Conservation (phyloP, 2,329 filamentous ascomycete genomes). For the Ophiosphaerella narmari region DNA sequence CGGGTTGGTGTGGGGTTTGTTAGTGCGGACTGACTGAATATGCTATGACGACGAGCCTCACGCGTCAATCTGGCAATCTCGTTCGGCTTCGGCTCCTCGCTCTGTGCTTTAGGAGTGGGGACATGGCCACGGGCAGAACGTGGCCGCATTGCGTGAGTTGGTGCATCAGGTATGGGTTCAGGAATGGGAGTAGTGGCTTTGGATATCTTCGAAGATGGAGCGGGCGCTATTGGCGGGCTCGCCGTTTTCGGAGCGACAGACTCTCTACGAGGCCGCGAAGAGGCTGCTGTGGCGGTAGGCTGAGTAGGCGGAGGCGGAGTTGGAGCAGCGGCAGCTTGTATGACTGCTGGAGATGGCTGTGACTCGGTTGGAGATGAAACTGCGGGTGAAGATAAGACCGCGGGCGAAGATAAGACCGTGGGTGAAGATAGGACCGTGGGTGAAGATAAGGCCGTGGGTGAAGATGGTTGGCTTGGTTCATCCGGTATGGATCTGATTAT, state of each 20-base stretch:
- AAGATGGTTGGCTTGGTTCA: constrained; percentile 17
- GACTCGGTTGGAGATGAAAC: constrained; percentile 20
- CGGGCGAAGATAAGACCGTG: constrained; percentile 13
- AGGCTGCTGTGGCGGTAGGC: constrained; percentile 33
- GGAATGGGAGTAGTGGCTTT: constrained; percentile 24
- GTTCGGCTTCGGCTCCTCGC: constrained; percentile 52
- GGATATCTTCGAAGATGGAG: constrained; percentile 19
- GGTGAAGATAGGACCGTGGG: constrained; percentile 17
- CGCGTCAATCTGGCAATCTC: constrained; percentile 42
- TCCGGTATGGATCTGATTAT: constrained; percentile 13
- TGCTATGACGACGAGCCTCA: constrained; percentile 52
- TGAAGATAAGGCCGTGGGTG: constrained; percentile 21
- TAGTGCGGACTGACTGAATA: constrained; percentile 48
- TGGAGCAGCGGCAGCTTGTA: constrained; percentile 3
- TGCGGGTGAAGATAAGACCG: constrained; percentile 20
- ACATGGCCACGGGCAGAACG: constrained; percentile 48
- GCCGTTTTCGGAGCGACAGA: constrained; percentile 34
- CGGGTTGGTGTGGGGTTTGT: constrained; percentile 42
- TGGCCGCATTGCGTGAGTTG: constrained; percentile 28
- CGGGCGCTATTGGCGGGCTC: constrained; percentile 24
- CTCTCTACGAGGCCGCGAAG: constrained; percentile 41
- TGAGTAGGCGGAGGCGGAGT: constrained; percentile 11
- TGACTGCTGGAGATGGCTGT: constrained; percentile 12
- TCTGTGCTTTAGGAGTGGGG: constrained; percentile 52
- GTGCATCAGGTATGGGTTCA: constrained; percentile 14